Percentiles rank a stretch among this genome's conserved stretches.
Conservation (phyloP, 495 filamentous ascomycete species). For the Astrothelium macrocarpum region DNA sequence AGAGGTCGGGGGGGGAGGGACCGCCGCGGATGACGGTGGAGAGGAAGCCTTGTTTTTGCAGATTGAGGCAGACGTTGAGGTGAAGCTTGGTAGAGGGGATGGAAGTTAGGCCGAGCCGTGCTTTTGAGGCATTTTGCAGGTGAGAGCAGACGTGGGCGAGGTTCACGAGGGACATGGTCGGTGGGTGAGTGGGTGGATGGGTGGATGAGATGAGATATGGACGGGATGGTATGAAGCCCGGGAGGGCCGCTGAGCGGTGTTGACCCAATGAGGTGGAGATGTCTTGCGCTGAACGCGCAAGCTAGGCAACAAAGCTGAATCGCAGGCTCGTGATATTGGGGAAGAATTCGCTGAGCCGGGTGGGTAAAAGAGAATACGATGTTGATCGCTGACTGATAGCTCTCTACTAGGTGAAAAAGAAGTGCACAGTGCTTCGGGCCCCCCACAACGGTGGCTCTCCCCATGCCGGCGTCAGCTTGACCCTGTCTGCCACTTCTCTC, state of each 20-base stretch:
- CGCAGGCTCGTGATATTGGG: too few relatives aligned
- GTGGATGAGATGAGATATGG: not conserved
- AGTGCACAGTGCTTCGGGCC: too few relatives aligned
- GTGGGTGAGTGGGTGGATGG: constrained; percentile 13
- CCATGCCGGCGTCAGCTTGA: not conserved
- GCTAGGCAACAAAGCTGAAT: too few relatives aligned
- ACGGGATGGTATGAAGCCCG: not conserved
- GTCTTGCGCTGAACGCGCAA: too few relatives aligned
- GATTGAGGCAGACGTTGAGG: constrained; percentile 60
- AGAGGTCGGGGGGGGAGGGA: constrained; percentile 44
- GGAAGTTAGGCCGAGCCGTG: constrained; percentile 77
- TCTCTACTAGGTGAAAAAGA: too few relatives aligned
- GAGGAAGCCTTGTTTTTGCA: constrained; percentile 78
- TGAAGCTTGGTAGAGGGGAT: constrained; percentile 74
- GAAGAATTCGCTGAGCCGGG: not conserved
- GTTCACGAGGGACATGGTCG: constrained; percentile 73
- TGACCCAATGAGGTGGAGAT: not conserved
- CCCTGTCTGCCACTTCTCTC: not conserved
- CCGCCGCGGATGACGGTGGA: constrained; percentile 73
- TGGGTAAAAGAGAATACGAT: not conserved
- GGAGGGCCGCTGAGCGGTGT: not conserved
- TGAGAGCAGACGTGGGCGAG: constrained; percentile 80
- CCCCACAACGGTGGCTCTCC: too few relatives aligned
- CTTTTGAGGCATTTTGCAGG: constrained; percentile 85
- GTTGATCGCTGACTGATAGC: not conserved